Evolutionary conservation across 306 rosid species (phyloP).

Genomic region (Ceratonia siliqua): DNA sequence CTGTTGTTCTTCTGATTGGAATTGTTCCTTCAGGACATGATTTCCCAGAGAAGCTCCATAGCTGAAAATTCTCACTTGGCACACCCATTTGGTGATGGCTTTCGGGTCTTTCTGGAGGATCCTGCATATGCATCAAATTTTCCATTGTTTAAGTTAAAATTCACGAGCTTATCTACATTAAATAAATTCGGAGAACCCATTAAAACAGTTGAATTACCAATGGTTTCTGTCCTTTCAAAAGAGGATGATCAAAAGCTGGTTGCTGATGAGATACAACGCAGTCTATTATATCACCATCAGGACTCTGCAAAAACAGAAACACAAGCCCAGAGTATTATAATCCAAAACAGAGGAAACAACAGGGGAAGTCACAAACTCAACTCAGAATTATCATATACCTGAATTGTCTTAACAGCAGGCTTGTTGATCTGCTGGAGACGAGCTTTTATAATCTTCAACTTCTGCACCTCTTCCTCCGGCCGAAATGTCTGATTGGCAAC

Average conservation of each 20-base stretch:
- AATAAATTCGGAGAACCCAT: background rate
- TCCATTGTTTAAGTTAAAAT: background rate
- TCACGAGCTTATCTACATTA: background rate
- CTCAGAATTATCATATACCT: conserved; percentile 42
- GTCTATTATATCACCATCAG: conserved; percentile 91
- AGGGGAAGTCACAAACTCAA: conserved; percentile 33
- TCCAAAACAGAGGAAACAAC: conserved; percentile 29
- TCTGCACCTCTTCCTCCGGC: conserved; percentile 58
- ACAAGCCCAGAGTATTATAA: background rate
- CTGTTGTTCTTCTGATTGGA: conserved; percentile 87
- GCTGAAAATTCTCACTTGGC: conserved; percentile 55
- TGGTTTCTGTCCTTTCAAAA: conserved; percentile 67
- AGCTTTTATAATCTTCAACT: conserved; percentile 50
- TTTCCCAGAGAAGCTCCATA: conserved; percentile 73
- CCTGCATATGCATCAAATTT: conserved; percentile 48
- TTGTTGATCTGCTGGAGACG: conserved; percentile 78
- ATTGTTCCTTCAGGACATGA: conserved; percentile 90
- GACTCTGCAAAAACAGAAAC: conserved; percentile 49
- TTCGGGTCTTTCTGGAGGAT: conserved; percentile 82
- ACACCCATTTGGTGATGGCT: conserved; percentile 34
- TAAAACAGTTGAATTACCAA: conserved; percentile 48
- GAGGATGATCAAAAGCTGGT: conserved; percentile 97
- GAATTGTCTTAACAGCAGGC: conserved; percentile 78
- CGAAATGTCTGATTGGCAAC: conserved; percentile 57
- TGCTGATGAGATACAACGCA: conserved; percentile 79